Conservation (phyloP, 352 stramenopile species). For the Globisporangium perplexum region DNA sequence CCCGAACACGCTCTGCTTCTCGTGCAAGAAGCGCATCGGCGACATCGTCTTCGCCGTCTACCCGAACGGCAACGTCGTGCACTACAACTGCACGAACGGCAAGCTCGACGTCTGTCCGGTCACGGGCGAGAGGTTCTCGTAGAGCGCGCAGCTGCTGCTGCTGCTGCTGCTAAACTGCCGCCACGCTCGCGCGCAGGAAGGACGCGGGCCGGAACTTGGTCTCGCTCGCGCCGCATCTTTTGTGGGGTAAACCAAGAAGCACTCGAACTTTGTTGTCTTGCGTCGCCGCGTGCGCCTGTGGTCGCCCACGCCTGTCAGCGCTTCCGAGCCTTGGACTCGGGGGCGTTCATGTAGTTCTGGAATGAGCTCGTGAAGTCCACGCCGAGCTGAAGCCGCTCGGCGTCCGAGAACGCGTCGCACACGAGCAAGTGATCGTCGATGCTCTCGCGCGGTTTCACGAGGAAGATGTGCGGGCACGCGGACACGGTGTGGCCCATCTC, state of each 20-base stretch:
- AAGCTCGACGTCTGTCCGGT: conserved; percentile 79
- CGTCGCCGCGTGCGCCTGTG: not conserved
- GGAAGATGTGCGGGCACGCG: conserved; percentile 64
- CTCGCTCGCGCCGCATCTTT: not conserved
- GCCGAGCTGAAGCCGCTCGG: conserved; percentile 33
- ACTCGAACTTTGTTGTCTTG: not conserved
- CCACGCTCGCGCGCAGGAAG: not conserved
- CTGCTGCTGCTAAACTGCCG: no score
- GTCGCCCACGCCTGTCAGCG: not conserved
- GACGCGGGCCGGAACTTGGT: not conserved
- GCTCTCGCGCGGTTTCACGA: conserved; percentile 44
- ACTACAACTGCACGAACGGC: conserved; percentile 87
- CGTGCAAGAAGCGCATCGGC: conserved; percentile 85
- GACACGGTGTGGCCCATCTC: conserved; percentile 39
- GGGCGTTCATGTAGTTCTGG: conserved; percentile 24
- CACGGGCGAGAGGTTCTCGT: conserved; percentile 76
- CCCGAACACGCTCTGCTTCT: conserved; percentile 64
- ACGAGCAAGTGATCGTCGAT: conserved; percentile 70
- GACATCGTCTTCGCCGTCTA: conserved; percentile 88
- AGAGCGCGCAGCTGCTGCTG: conserved; percentile 6
- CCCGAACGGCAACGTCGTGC: conserved; percentile 78
- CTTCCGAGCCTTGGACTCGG: not conserved
- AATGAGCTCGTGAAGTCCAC: conserved; percentile 23
- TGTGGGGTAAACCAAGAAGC: not conserved
- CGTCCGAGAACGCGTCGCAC: conserved; percentile 61